Conservation (phyloP, 108 stramenopile genomes). For the Stephanodiscus minutulus region DNA sequence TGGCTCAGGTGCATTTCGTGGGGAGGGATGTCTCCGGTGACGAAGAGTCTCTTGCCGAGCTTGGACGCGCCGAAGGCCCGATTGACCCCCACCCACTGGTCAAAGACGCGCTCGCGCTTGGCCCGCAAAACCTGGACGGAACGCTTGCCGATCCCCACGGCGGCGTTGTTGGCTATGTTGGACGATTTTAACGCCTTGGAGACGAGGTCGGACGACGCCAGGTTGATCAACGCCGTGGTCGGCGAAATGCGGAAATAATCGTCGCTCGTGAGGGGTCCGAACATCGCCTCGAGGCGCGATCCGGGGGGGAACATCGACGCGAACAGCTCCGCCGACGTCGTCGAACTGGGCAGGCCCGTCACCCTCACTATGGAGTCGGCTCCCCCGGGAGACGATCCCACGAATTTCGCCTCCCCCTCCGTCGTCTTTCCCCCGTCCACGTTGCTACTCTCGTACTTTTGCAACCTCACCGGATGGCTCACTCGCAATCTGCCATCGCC, state of each 20-base stretch:
- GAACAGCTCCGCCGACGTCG: conserved; percentile 51
- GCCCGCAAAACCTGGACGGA: conserved; percentile 68
- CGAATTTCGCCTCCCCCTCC: conserved; percentile 53
- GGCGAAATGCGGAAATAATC: conserved; percentile 63
- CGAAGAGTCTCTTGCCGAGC: conserved; percentile 59
- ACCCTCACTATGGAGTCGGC: conserved; percentile 60
- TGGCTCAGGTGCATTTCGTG: conserved; percentile 77
- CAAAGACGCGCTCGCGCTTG: conserved; percentile 68
- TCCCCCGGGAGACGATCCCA: conserved; percentile 25
- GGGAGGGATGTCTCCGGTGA: conserved; percentile 83
- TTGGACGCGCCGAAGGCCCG: conserved; percentile 47
- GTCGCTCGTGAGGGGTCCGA: conserved; percentile 53
- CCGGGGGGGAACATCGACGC: conserved; percentile 60
- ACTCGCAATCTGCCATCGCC: conserved; percentile 11
- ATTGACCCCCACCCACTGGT: conserved; percentile 49
- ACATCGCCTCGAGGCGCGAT: conserved; percentile 60
- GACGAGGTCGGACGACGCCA: conserved; percentile 64
- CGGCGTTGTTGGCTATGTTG: conserved; percentile 52
- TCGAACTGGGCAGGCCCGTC: conserved; percentile 56
- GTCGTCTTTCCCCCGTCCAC: conserved; percentile 24
- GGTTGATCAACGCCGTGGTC: conserved; percentile 61
- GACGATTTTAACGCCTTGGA: conserved; percentile 60
- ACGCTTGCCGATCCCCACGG: conserved; percentile 58
- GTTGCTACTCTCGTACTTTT: conserved; percentile 18
- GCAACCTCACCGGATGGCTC: conserved; percentile 30